A percentile compares a stretch with the other conserved stretches of the same genome.
Conservation (phyloP, 768 basidiomycete species). For the Termitomyces bulborhizus region DNA sequence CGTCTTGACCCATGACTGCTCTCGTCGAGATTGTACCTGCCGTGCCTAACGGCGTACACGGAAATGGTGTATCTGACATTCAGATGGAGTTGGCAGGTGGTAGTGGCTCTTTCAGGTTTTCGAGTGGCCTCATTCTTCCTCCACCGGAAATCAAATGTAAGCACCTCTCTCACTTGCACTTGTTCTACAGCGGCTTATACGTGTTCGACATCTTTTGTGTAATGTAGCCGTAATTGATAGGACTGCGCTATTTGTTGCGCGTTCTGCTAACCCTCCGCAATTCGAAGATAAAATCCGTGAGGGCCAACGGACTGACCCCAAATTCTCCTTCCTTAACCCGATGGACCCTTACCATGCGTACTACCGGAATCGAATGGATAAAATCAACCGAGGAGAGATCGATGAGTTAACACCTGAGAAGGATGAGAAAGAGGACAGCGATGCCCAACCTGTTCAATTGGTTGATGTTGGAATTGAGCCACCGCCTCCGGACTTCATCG, state of each 20-base stretch:
- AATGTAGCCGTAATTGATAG: slow-evolving; percentile 85
- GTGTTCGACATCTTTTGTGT: not conserved
- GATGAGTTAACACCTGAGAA: slow-evolving; percentile 52
- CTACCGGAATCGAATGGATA: slow-evolving; percentile 89
- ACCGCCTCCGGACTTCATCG: slow-evolving; percentile 72
- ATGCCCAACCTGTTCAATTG: slow-evolving; percentile 32
- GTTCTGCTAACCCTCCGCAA: slow-evolving; percentile 86
- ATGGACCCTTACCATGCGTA: slow-evolving; percentile 98
- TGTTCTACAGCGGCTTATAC: slow-evolving; percentile 17
- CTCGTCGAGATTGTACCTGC: slow-evolving; percentile 25
- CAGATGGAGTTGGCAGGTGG: slow-evolving; percentile 31
- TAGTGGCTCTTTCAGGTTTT: slow-evolving; percentile 44
- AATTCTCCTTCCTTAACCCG: slow-evolving; percentile 97
- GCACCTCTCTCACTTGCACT: slow-evolving; percentile 34
- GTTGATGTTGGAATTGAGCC: slow-evolving; percentile 71
- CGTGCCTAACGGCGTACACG: slow-evolving; percentile 31
- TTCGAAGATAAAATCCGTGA: slow-evolving; percentile 98
- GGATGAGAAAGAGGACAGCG: slow-evolving; percentile 32
- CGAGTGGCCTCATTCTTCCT: slow-evolving; percentile 88
- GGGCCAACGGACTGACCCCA: slow-evolving; percentile 92
- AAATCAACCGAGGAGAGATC: slow-evolving; percentile 68
- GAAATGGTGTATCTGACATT: slow-evolving; percentile 34
- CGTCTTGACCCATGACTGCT: slow-evolving; percentile 37
- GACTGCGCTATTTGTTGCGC: slow-evolving; percentile 86
- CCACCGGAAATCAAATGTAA: slow-evolving; percentile 93